Evolutionary conservation across 2,329 filamentous ascomycete genomes (phyloP), one percentile per base, ranked within the genome.

Genomic region (Claviceps fusiformis): DNA sequence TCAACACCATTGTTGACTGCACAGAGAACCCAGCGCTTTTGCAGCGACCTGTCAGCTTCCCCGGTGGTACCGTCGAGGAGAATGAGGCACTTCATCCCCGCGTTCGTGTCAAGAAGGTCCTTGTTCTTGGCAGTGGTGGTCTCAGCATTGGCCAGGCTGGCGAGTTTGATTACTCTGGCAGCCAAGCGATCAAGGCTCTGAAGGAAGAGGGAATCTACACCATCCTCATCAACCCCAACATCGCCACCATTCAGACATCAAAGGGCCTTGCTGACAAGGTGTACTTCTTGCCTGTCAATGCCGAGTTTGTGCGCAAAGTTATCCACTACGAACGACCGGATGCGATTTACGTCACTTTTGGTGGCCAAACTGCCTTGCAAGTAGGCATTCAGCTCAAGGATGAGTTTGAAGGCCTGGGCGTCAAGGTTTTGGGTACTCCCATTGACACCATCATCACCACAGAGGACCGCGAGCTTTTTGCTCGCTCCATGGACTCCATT

Each of bases 161-260:
- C 70, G 93, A 98, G 71, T 98, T 98, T 62, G 93, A 98, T 69
- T 98, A 98, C 75, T 97, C 93, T 54, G 93, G 93, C 59, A 95
- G 88, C 70, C 93, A 98, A 72, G 93, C 92, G 49, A 97, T 98
- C 77, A 98, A 98, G 76, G 93, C 93, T 43, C 69, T 98, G 64
- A 97, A 97, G 73, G 87, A 97, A 70, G 93, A 97, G 73, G 92
- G 91, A 58, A 96, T 97, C 64, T 97, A 96, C 76, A 96, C 93
- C 3, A 86, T 98, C 60, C 77, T 98, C 59, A 97, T 98, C 79
- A 98, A 98, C 74, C 93, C 93, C 56, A 98, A 98, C 69, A 97
- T 98, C 68, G 93, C 93, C 61, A 98, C 93, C 0, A 97, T 97
- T 59, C 93, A 98, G 71, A 98, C 93, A 5, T 97, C 93, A 54